Evolutionary conservation across 306 rosid genomes (phyloP).

Genomic region (Fragaria iinumae): DNA sequence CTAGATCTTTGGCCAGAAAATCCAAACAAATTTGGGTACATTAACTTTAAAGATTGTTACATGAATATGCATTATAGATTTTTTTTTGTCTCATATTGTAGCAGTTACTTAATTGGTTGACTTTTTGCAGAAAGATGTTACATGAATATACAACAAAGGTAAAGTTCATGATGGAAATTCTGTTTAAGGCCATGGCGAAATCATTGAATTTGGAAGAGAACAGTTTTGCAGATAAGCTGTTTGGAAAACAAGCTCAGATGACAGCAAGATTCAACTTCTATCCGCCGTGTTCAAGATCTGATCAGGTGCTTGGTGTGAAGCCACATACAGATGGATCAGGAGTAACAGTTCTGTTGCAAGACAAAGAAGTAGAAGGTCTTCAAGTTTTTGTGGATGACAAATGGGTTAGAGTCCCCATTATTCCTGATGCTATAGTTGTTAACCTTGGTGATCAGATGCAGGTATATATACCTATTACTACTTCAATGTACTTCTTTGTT

Average conservation of each 20-base stretch:
- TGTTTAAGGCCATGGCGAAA: conserved; percentile 68
- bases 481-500: too few relatives aligned
- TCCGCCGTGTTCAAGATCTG: conserved; percentile 66
- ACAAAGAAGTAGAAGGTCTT: conserved; percentile 66
- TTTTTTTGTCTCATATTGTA: background rate
- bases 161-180: conserved; percentile 24
- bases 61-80: background rate
- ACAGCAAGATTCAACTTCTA: conserved; percentile 59
- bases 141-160: conserved; percentile 46
- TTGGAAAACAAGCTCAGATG: conserved; percentile 42
- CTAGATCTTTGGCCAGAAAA: conserved; percentile 53
- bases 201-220: conserved; percentile 68
- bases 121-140: conserved; percentile 37
- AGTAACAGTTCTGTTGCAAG: conserved; percentile 67
- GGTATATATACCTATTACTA: background rate
- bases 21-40: conserved; percentile 50
- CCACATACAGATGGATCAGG: conserved; percentile 72
- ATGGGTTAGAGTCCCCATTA: conserved; percentile 68
- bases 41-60: background rate
- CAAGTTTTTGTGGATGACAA: conserved; percentile 60
- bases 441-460: conserved; percentile 72
- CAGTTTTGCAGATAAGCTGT: conserved; percentile 41
- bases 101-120: background rate
- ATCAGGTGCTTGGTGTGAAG: conserved; percentile 58
- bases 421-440: conserved; percentile 55